Percentiles rank a stretch among this genome's conserved stretches.
These are phyloP conservation scores for Psidium guajava DNA, from an alignment of 345 rosid species.

Conservation along the genomic window DNA sequence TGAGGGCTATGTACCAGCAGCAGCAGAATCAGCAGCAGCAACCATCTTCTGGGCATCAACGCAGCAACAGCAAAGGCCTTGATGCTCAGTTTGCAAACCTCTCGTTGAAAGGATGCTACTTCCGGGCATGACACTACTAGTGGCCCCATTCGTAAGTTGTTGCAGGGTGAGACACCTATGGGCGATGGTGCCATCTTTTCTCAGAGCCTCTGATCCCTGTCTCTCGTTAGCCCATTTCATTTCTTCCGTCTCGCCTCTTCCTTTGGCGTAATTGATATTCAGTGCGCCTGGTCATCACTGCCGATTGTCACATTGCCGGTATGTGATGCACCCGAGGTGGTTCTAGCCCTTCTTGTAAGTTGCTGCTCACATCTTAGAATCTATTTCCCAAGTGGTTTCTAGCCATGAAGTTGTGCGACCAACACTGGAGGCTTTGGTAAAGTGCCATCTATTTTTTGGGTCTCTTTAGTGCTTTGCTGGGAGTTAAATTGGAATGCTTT, in stretches of 20 bases:
- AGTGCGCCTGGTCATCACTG: neutral
- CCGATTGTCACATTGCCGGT: neutral
- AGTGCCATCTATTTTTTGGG: neutral
- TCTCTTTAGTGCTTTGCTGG: neutral
- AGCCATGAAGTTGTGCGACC: neutral
- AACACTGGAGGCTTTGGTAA: neutral
- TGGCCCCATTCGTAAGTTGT: constrained; percentile 26
- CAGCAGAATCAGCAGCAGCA: constrained; percentile 33
- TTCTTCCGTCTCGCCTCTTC: neutral
- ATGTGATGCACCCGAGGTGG: neutral
- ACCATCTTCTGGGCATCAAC: constrained; percentile 52
- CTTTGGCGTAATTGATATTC: neutral
- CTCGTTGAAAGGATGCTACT: constrained; percentile 61
- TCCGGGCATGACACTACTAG: constrained; percentile 20
- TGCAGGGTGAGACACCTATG: neutral
- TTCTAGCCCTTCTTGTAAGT: neutral
- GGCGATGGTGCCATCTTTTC: neutral
- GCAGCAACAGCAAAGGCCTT: constrained; percentile 43
- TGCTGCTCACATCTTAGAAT: neutral
- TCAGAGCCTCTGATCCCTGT: neutral
- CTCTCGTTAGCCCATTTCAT: neutral
- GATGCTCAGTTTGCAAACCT: constrained; percentile 81
- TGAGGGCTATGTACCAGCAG: constrained; percentile 28
- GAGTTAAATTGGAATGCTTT: neutral
- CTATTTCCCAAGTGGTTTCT: neutral